phyloP scores from a whole-genome alignment of 202 grass and related monocot species.

The Hordeum pubiflorum region DNA sequence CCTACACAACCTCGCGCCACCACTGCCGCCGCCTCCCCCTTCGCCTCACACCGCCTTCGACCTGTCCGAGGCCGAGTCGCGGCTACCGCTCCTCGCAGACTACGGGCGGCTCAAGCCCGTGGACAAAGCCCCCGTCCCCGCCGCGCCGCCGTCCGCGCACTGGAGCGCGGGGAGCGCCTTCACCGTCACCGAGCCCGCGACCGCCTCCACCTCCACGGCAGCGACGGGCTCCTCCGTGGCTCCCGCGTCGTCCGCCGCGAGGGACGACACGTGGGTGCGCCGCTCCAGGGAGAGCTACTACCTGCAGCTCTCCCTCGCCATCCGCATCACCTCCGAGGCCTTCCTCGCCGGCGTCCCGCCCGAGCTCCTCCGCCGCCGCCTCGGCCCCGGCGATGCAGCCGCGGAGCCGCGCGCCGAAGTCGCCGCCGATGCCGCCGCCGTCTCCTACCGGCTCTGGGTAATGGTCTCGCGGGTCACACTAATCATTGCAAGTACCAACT shows the following conservation, averaged over 20 bases:
- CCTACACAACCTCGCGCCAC: conserved; percentile 24
- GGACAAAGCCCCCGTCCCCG: background rate
- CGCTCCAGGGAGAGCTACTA: conserved; percentile 75
- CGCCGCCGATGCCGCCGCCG: conserved; percentile 42
- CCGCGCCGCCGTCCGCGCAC: background rate
- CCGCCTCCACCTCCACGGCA: conserved; percentile 27
- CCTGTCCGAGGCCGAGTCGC: conserved; percentile 6
- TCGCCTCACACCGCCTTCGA: background rate
- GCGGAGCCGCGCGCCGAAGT: conserved; percentile 5
- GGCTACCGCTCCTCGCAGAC: conserved; percentile 29
- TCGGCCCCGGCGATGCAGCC: background rate
- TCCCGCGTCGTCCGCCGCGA: background rate
- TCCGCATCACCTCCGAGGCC: conserved; percentile 73
- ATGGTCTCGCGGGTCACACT: background rate
- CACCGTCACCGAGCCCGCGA: conserved; percentile 12
- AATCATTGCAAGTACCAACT: background rate
- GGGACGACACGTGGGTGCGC: conserved; percentile 51
- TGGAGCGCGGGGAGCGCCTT: conserved; percentile 43
- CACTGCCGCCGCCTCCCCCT: background rate
- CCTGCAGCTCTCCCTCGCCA: conserved; percentile 76
- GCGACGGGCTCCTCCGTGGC: background rate
- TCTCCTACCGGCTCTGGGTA: conserved; percentile 92
- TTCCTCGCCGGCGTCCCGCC: conserved; percentile 55
- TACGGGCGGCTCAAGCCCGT: conserved; percentile 7
- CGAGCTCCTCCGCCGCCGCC: conserved; percentile 20